Conservation (phyloP, 257 asterid species). For the Gynochthodes officinalis region DNA sequence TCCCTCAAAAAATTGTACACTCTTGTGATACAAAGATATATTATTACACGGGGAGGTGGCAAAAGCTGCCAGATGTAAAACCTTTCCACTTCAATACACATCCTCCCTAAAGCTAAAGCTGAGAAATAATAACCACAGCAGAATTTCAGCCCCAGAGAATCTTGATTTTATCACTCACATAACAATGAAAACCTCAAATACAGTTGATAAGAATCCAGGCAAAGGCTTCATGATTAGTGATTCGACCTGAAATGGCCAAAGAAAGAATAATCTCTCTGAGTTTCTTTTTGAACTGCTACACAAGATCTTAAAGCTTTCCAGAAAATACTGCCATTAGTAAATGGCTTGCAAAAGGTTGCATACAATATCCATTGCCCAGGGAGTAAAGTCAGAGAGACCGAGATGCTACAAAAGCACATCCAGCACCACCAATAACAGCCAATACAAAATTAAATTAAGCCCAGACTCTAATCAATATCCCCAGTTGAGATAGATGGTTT, state of each 20-base stretch:
- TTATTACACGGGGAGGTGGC: not conserved
- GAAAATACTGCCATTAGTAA: not conserved
- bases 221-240: slow-evolving; percentile 2
- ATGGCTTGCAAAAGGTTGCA: not conserved
- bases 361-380: not conserved
- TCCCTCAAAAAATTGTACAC: not conserved
- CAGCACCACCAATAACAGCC: not conserved
- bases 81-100: not conserved
- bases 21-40: not conserved
- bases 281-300: not conserved
- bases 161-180: not conserved
- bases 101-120: not conserved
- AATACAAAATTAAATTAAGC: not conserved
- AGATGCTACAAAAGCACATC: not conserved
- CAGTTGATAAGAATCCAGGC: not conserved
- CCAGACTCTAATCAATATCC: not conserved
- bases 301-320: not conserved
- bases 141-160: not conserved
- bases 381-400: not conserved
- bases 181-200: not conserved
- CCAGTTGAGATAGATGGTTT: not conserved
- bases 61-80: not conserved
- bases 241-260: not conserved
- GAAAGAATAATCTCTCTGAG: not conserved
- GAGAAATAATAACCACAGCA: not conserved